These are phyloP conservation scores for Magnolia kwangsiensis DNA, from an alignment of 164 flowering plant genomes.

Conservation along the genomic window DNA sequence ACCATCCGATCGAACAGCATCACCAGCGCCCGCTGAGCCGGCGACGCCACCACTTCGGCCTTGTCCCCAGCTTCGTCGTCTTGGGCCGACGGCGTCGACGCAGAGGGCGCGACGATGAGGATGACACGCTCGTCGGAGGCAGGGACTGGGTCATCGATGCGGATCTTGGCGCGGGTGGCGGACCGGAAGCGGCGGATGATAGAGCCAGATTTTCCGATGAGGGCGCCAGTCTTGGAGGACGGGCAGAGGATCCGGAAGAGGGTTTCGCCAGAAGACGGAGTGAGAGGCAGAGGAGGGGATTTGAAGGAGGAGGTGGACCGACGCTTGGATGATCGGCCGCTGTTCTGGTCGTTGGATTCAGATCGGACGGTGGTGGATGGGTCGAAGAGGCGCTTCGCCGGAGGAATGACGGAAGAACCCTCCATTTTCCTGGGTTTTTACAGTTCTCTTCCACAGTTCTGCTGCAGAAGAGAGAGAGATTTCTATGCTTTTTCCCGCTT, in stretches of 20 bases:
- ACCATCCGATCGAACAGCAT: conserved; percentile 31
- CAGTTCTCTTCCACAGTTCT: background rate
- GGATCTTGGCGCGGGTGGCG: conserved; percentile 35
- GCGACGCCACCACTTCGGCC: conserved; percentile 13
- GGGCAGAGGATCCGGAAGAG: conserved; percentile 42
- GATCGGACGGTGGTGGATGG: background rate
- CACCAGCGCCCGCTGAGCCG: conserved; percentile 28
- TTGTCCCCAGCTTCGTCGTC: conserved; percentile 1
- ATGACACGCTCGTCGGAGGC: conserved; percentile 36
- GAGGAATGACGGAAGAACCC: background rate
- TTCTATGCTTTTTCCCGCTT: background rate
- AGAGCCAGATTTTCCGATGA: conserved; percentile 40
- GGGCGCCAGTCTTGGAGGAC: conserved; percentile 30
- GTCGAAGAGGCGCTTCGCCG: conserved; percentile 3
- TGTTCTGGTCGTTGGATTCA: conserved; percentile 13
- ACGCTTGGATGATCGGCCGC: background rate
- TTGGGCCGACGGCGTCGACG: conserved; percentile 6
- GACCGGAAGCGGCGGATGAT: conserved; percentile 37
- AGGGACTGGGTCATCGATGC: conserved; percentile 27
- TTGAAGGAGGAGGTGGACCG: conserved; percentile 18
- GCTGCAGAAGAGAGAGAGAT: background rate
- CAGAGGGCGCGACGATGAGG: conserved; percentile 18
- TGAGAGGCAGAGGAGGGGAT: background rate
- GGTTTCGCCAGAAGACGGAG: conserved; percentile 21
- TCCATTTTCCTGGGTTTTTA: background rate